These are phyloP conservation scores for Neofusicoccum kwambonambiense DNA, from an alignment of 2,329 filamentous ascomycete species.

Conservation along the genomic window DNA sequence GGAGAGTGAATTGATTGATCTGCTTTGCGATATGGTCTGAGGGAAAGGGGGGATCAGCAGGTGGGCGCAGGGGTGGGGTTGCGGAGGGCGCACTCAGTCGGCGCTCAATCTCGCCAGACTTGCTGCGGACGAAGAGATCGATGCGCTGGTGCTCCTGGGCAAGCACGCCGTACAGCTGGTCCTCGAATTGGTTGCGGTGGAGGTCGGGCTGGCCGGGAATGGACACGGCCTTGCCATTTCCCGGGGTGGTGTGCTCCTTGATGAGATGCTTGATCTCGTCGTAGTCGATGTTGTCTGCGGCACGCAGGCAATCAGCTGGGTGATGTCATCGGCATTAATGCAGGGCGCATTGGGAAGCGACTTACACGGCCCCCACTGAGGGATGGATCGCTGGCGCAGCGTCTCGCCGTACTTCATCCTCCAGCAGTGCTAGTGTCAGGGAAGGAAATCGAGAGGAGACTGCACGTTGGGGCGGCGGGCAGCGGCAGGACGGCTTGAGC, in stretches of 20 bases:
- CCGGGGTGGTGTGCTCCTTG: constrained; percentile 72
- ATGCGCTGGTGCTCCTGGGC: constrained; percentile 73
- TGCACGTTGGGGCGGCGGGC: neutral
- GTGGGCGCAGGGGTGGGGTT: constrained; percentile 9
- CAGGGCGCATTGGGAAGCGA: constrained; percentile 13
- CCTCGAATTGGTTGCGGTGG: constrained; percentile 65
- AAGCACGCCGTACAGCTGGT: constrained; percentile 70
- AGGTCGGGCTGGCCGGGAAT: constrained; percentile 66
- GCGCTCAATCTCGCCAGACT: constrained; percentile 72
- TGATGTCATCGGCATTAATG: constrained; percentile 20
- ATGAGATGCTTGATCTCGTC: constrained; percentile 83
- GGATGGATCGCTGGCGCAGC: constrained; percentile 72
- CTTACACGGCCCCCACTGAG: constrained; percentile 76
- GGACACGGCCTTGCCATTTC: constrained; percentile 67
- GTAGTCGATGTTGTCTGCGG: constrained; percentile 82
- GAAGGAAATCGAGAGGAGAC: neutral
- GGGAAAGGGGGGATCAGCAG: neutral
- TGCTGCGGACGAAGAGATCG: constrained; percentile 75
- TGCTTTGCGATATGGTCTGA: constrained; percentile 40
- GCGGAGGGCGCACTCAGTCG: constrained; percentile 58
- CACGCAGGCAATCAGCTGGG: constrained; percentile 16
- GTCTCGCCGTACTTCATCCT: constrained; percentile 75
- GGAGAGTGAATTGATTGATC: constrained; percentile 32
- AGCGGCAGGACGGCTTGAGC: neutral
- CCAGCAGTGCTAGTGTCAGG: neutral